Evolutionary conservation across 805 yeast genomes (phyloP), one percentile per base, ranked within the genome.

Genomic region (Candida manassasensis): DNA sequence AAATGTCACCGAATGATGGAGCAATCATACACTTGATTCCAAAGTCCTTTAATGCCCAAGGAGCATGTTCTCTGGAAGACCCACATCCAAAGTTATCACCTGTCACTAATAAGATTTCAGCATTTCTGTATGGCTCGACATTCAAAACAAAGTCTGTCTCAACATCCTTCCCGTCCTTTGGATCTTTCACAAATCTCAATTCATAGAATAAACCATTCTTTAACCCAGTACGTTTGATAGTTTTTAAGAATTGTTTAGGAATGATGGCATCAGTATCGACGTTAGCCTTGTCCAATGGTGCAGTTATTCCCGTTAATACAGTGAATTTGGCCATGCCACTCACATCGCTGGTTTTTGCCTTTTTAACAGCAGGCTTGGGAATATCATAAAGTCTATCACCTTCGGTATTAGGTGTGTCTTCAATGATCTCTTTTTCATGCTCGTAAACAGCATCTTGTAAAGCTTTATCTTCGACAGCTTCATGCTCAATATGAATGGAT

Each of bases 41-140:
- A 54, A 93, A 93, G 66, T 93, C 98, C 53, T 88, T 89, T 48
- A 93, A 74, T 2, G 98, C 97, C 98, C 98, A 93, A 39, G 98
- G 97, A 21, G 98, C 98, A 55, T 93, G 98, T 64, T 93, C 98
- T 75, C 98, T 86, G 2, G 97, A 89, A 27, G 97, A 89, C 53
- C 98, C 98, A 71, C 98, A 93, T 48, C 98, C 98, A 58, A 93
- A 93, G 72, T 93, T 93, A 58, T 86, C 95, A 60, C 98, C 98
- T 28, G 94, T 79, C 41, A 88, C 95, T 48, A 90, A 82, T 47
- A 93, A 69, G 48, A 90, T 81, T 61, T 84, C 80, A 14, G 97
- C 82, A 16, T 73, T 53, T 47, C 81, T 77, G 72, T 79, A 90
- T 35, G 96, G 96, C 37, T 72, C 83, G 34, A 78, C 85, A 60